Conservation (phyloP, 148 eudicot genomes). For the Chenopodium formosanum region DNA sequence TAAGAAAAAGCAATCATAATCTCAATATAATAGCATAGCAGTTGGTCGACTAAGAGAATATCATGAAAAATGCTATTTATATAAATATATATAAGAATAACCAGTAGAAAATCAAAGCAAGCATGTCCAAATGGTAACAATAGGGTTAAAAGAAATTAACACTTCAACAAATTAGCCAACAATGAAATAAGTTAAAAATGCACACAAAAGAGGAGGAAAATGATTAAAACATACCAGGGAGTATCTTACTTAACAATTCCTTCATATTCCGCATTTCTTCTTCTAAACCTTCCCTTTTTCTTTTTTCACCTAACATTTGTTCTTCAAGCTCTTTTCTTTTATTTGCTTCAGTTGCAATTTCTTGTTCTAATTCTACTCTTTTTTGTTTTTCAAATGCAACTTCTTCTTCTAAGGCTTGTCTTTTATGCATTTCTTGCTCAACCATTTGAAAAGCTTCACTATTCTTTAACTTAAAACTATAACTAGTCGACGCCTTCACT, state of each 20-base stretch:
- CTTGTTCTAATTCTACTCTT: neutral
- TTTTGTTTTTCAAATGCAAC: neutral
- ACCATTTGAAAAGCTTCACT: neutral
- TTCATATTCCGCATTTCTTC: neutral
- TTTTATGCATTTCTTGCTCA: neutral
- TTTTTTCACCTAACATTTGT: neutral
- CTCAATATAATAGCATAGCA: no score
- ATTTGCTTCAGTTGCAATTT: neutral
- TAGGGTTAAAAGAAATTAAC: no score
- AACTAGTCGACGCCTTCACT: neutral
- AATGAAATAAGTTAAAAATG: no score
- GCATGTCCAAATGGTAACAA: no score
- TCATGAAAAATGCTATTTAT: no score
- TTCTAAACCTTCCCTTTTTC: neutral
- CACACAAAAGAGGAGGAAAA: no score
- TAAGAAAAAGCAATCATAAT: no score
- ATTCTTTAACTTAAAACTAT: neutral
- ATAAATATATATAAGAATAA: no score
- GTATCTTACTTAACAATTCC: neutral
- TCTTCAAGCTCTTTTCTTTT: neutral
- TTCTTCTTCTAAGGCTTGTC: no score
- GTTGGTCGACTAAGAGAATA: no score
- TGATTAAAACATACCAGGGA: neutral
- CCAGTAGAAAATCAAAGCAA: no score
- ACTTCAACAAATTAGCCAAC: no score